A percentile compares a stretch with the other conserved stretches of the same genome.
Conservation (phyloP, 371 early-diverging fungal species). For the Parasitella parasitica region DNA sequence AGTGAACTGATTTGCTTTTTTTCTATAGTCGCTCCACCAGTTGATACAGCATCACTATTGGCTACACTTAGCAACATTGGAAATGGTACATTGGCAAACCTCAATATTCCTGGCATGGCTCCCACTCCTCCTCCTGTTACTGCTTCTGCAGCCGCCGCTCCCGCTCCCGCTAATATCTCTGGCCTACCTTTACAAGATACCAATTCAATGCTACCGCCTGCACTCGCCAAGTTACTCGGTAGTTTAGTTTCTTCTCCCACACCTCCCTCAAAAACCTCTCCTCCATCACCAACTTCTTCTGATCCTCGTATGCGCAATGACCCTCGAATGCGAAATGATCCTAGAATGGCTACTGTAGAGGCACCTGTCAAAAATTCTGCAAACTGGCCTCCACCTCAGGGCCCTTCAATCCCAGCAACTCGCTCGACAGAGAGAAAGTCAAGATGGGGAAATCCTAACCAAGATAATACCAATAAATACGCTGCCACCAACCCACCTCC, state of each 20-base stretch:
- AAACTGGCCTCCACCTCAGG: conserved; percentile 23
- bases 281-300: conserved; percentile 4
- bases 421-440: conserved; percentile 13
- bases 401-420: conserved; percentile 14
- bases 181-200: neutral
- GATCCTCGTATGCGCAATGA: conserved; percentile 11
- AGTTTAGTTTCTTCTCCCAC: conserved; percentile 22
- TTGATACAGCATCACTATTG: conserved; percentile 34
- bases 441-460: conserved; percentile 15
- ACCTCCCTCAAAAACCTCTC: neutral
- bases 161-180: neutral
- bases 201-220: conserved; percentile 25
- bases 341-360: neutral
- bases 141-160: neutral
- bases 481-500: neutral
- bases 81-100: conserved; percentile 25
- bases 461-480: neutral
- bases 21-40: conserved; percentile 16
- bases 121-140: conserved; percentile 1
- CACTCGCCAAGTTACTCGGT: conserved; percentile 36
- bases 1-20: neutral
- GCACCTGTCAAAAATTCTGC: conserved; percentile 3
- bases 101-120: conserved; percentile 17
- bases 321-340: conserved; percentile 9
- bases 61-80: conserved; percentile 33